Percentiles rank a stretch among this genome's conserved stretches.
Conservation (phyloP, 2,329 filamentous ascomycete genomes). For the Gyromitra esculenta region DNA sequence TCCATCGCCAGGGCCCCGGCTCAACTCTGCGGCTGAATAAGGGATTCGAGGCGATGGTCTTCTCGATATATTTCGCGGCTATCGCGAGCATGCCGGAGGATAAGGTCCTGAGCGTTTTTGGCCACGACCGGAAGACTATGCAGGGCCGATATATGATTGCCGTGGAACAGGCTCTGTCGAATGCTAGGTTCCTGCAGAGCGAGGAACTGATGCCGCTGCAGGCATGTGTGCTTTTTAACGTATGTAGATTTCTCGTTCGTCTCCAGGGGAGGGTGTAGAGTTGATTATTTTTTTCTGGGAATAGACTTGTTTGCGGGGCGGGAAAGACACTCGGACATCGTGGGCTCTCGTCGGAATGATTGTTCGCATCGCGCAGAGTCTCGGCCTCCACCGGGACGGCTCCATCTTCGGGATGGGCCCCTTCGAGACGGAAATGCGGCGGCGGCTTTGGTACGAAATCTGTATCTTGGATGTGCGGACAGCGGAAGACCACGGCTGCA, state of each 20-base stretch:
- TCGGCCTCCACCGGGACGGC: slow-evolving; percentile 71
- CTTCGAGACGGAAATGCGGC: slow-evolving; percentile 70
- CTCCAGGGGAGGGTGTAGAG: neutral
- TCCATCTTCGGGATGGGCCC: slow-evolving; percentile 65
- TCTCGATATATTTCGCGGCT: slow-evolving; percentile 71
- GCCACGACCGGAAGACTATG: slow-evolving; percentile 66
- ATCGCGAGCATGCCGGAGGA: slow-evolving; percentile 69
- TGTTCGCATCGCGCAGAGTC: slow-evolving; percentile 69
- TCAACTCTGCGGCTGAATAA: slow-evolving; percentile 67
- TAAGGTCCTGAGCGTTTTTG: slow-evolving; percentile 67
- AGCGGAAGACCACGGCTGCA: slow-evolving; percentile 67
- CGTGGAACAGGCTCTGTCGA: slow-evolving; percentile 72
- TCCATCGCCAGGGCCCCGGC: slow-evolving; percentile 65
- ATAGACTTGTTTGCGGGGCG: slow-evolving; percentile 61
- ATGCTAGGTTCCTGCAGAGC: slow-evolving; percentile 73
- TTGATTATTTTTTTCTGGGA: slow-evolving; percentile 20
- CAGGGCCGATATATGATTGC: slow-evolving; percentile 68
- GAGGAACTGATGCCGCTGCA: slow-evolving; percentile 74
- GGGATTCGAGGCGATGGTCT: slow-evolving; percentile 74
- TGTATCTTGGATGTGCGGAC: slow-evolving; percentile 69
- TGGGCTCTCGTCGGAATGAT: slow-evolving; percentile 73
- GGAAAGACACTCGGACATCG: slow-evolving; percentile 67
- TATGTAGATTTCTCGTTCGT: slow-evolving; percentile 60
- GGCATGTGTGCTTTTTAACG: slow-evolving; percentile 73
- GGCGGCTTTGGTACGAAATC: slow-evolving; percentile 72